These are phyloP conservation scores for Oryza punctata DNA, from an alignment of 176 grass and related monocot genomes.

Conservation along the genomic window DNA sequence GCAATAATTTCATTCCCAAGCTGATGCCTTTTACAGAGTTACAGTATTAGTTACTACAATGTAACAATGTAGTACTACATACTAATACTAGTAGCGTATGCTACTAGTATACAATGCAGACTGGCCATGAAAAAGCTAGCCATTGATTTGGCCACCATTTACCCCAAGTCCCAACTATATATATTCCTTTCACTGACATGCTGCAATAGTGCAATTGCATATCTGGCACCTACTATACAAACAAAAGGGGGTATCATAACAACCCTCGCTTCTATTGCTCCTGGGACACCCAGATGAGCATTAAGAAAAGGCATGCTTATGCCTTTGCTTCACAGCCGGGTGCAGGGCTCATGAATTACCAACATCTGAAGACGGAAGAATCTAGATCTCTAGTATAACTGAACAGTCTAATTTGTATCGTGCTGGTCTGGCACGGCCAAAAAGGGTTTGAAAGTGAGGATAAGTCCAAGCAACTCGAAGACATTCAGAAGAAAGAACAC, in stretches of 20 bases:
- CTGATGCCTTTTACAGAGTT: not conserved
- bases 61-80: not conserved
- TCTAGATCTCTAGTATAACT: not conserved
- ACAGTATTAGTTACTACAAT: not conserved
- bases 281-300: not conserved
- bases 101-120: not conserved
- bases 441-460: conserved; percentile 73
- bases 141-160: not conserved
- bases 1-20: conserved; percentile 7
- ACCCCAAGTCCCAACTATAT: not conserved
- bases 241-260: conserved; percentile 8
- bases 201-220: conserved; percentile 11
- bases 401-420: conserved; percentile 9
- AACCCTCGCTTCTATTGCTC: not conserved
- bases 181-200: not conserved
- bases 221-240: not conserved
- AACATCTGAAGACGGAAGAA: not conserved
- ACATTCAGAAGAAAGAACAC: conserved; percentile 73
- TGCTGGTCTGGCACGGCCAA: conserved; percentile 34
- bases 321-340: not conserved
- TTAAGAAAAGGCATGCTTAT: not conserved
- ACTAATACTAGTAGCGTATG: not conserved
- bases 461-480: conserved; percentile 53
- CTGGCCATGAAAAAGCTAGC: not conserved
- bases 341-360: not conserved